Evolutionary conservation across 2,329 filamentous ascomycete species (phyloP), one percentile per base, ranked within the genome.

Genomic region (Colletotrichum chrysophilum): DNA sequence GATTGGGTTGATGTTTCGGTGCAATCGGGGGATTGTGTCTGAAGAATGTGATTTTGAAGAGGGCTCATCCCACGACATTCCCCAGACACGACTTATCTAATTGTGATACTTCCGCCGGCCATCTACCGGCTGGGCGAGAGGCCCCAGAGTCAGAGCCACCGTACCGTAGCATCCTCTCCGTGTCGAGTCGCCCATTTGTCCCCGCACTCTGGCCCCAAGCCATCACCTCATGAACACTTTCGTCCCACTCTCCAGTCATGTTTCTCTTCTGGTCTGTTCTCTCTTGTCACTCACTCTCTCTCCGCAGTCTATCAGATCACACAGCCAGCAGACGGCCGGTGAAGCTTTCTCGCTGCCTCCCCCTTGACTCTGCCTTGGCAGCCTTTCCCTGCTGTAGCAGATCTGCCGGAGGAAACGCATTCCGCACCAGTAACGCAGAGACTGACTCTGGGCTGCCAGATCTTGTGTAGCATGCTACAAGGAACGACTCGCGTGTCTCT

Each of bases 1-100:
- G 73, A 73, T 75, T 72, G 69, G 69, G n/a, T 48, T 72, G 16
- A 28, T 69, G 73, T 68, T 75, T 75, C 69, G 64, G 56, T 60
- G 32, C 16, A 38, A 52, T 75, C 28, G 36, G 21, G 28, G 28
- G 28, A 36, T 34, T 38, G 12, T 52, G 38, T 69, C 56, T 68
- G 34, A 73, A 65, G 70, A 58, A 21, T 24, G n/a, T 16, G 21
- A 18, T 64, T 26, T 0, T 56, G 21, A 38, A 21, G 36, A 68
- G 56, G 64, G 28, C 70, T 64, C 58, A 61, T 30, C 14, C 43
- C 52, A 38, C 34, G 10, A 71, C 43, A 48, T 34, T 5, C 28
- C 34, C 56, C 32, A 30, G 8, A n/a, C n/a, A 58, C 43, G 43
- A 32, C 16, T 68, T 28, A 21, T 26, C 21, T 18, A 9, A 64